Conservation (phyloP, 768 basidiomycete genomes). For the Dioszegia crocea region DNA sequence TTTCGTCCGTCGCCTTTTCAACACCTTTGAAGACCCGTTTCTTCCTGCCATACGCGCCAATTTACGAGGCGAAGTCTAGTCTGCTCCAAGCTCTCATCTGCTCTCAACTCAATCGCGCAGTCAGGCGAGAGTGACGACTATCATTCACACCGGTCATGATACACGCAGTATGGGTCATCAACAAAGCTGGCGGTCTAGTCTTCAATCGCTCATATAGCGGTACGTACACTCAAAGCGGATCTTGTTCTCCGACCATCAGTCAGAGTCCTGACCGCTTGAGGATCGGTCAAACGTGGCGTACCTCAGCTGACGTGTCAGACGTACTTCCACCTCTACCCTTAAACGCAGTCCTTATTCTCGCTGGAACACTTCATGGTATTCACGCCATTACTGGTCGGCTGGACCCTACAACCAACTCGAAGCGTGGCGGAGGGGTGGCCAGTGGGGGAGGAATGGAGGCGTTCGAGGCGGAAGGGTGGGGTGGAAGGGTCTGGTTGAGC, state of each 20-base stretch:
- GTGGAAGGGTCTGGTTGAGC: constrained; percentile 84
- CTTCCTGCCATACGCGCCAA: too few relatives aligned
- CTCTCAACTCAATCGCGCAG: too few relatives aligned
- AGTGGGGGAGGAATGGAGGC: constrained; percentile 60
- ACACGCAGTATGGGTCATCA: constrained; percentile 65
- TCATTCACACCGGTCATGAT: constrained; percentile 22
- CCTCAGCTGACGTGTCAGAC: constrained; percentile 55
- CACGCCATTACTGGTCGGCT: constrained; percentile 95
- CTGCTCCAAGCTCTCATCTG: too few relatives aligned
- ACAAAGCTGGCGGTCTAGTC: constrained; percentile 95
- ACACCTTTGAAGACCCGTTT: too few relatives aligned
- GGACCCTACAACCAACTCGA: constrained; percentile 58
- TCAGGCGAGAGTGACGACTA: too few relatives aligned
- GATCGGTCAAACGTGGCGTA: too few relatives aligned
- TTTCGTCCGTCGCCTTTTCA: too few relatives aligned
- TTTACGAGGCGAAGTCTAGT: too few relatives aligned
- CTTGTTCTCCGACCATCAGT: neutral
- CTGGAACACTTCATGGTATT: constrained; percentile 93
- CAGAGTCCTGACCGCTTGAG: too few relatives aligned
- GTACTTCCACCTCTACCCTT: constrained; percentile 86
- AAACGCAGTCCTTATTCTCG: constrained; percentile 66
- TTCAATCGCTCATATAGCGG: constrained; percentile 91
- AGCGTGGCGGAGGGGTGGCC: constrained; percentile 6
- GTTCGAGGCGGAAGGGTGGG: constrained; percentile 95
- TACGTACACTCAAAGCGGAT: constrained; percentile 45